phyloP scores from a whole-genome alignment of 768 basidiomycete species.

The Piloderma croceum region DNA sequence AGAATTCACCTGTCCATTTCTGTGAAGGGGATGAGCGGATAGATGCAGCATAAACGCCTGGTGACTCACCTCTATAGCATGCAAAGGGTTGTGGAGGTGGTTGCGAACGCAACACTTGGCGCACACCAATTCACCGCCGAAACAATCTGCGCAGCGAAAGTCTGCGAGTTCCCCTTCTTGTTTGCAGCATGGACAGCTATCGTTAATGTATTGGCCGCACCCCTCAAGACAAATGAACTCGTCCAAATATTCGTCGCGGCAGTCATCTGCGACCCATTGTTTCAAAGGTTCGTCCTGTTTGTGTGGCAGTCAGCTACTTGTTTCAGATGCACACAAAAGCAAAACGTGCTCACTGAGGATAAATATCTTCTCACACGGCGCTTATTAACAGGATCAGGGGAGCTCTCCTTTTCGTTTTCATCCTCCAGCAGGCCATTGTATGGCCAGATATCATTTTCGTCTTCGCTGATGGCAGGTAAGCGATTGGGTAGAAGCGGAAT shows the following conservation, averaged over 20 bases:
- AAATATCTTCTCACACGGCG: too few relatives aligned
- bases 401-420: too few relatives aligned
- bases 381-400: too few relatives aligned
- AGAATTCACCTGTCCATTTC: conserved; percentile 15
- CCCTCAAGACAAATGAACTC: not conserved
- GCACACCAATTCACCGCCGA: conserved; percentile 6
- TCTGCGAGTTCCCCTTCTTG: not conserved
- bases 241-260: not conserved
- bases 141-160: conserved; percentile 8
- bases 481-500: too few relatives aligned
- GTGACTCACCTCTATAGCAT: conserved; percentile 10
- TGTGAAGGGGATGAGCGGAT: conserved; percentile 1
- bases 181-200: not conserved
- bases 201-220: not conserved
- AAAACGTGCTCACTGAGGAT: too few relatives aligned
- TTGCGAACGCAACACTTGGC: not conserved
- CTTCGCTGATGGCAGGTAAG: too few relatives aligned
- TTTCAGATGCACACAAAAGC: too few relatives aligned
- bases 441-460: too few relatives aligned
- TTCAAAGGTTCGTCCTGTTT: conserved; percentile 4
- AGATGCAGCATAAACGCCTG: not conserved
- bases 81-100: conserved; percentile 12
- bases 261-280: not conserved
- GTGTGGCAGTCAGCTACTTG: too few relatives aligned
- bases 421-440: too few relatives aligned